Percentiles rank a stretch among this genome's conserved stretches.
Evolutionary conservation across 805 yeast genomes (phyloP).

Genomic region (Candida tammaniensis): DNA sequence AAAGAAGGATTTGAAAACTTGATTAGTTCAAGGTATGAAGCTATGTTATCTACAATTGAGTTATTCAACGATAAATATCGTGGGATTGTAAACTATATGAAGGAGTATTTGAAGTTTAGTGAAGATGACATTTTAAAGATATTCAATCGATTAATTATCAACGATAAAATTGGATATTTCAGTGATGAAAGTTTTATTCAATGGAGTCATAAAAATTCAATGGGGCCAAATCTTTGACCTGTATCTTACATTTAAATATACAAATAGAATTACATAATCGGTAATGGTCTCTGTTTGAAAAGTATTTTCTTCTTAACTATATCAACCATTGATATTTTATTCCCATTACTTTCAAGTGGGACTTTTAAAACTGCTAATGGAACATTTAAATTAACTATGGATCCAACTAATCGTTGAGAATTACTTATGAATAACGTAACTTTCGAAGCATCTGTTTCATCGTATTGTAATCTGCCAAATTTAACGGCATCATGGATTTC

Average conservation of each 20-base stretch:
- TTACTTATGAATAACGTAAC: conserved; percentile 65
- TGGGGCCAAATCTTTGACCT: conserved; percentile 36
- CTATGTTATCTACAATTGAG: conserved; percentile 65
- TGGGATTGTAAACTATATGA: conserved; percentile 50
- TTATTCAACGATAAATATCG: conserved; percentile 51
- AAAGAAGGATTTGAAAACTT: conserved; percentile 58
- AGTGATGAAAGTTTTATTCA: conserved; percentile 7
- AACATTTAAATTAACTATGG: conserved; percentile 53
- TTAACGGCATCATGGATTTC: conserved; percentile 44
- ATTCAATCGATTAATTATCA: conserved; percentile 23
- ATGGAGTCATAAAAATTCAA: conserved; percentile 10
- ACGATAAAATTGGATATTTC: conserved; percentile 13
- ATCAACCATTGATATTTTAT: conserved; percentile 53
- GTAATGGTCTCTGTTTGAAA: conserved; percentile 69
- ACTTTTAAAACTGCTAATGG: conserved; percentile 58
- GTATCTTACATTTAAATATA: conserved; percentile 26
- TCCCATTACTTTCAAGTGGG: conserved; percentile 17
- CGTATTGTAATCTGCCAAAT: conserved; percentile 49
- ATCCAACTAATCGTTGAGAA: conserved; percentile 68
- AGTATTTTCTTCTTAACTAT: conserved; percentile 56
- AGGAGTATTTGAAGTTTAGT: conserved; percentile 40
- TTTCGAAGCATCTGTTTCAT: conserved; percentile 32
- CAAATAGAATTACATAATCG: conserved; percentile 80
- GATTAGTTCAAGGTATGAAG: conserved; percentile 62
- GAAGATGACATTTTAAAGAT: conserved; percentile 39